Evolutionary conservation across 2,329 filamentous ascomycete species (phyloP).

Genomic region (Verticillium nonalfalfae): DNA sequence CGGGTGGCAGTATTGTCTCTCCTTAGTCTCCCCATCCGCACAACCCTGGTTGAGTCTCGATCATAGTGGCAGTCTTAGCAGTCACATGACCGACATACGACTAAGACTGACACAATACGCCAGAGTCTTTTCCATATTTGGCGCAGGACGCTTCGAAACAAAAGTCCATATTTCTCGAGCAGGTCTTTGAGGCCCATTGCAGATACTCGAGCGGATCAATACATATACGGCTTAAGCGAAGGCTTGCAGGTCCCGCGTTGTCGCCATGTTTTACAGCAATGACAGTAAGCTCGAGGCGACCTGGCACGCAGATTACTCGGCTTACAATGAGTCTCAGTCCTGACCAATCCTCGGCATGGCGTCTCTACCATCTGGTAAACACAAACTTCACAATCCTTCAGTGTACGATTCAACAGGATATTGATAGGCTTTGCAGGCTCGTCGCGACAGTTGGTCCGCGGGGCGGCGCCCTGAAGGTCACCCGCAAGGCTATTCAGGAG

Average conservation of each 20-base stretch:
- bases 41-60: not conserved
- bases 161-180: too few relatives aligned
- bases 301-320: not conserved
- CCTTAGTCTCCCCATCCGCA: not conserved
- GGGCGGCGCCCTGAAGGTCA: slow-evolving; percentile 65
- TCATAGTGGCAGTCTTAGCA: not conserved
- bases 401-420: not conserved
- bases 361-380: slow-evolving; percentile 89
- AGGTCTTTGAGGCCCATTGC: too few relatives aligned
- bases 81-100: not conserved
- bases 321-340: slow-evolving; percentile 44
- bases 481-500: slow-evolving; percentile 78
- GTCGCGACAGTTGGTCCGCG: slow-evolving; percentile 75
- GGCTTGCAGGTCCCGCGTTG: not conserved
- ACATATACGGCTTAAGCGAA: not conserved
- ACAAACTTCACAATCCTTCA: not conserved
- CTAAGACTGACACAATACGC: not conserved
- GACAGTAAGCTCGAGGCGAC: slow-evolving; percentile 59
- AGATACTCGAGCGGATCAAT: too few relatives aligned
- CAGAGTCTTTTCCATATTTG: too few relatives aligned
- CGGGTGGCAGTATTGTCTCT: not conserved
- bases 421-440: slow-evolving; percentile 52
- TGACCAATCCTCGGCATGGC: slow-evolving; percentile 82
- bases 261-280: slow-evolving; percentile 87
- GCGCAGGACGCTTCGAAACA: too few relatives aligned